These are phyloP conservation scores for Tolypocladium endophyticum DNA, from an alignment of 2,329 filamentous ascomycete species.

Conservation along the genomic window DNA sequence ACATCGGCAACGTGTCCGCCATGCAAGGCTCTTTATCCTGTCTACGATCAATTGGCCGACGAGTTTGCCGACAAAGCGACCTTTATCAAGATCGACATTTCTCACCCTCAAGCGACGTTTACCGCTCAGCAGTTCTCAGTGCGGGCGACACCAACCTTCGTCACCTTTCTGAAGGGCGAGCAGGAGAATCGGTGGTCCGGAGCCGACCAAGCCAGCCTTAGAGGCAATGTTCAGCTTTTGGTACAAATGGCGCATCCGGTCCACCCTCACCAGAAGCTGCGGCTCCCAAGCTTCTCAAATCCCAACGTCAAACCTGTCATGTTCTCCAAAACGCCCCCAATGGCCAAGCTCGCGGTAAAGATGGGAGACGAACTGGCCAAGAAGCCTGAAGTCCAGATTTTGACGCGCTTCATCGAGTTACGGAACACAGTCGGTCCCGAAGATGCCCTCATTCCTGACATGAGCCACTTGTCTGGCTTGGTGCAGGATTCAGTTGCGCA, in stretches of 20 bases:
- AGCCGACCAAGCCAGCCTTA: slow-evolving; percentile 57
- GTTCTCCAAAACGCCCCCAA: slow-evolving; percentile 69
- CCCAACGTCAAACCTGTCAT: slow-evolving; percentile 55
- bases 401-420: slow-evolving; percentile 62
- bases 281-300: slow-evolving; percentile 59
- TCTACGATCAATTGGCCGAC: slow-evolving; percentile 69
- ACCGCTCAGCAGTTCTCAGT: slow-evolving; percentile 58
- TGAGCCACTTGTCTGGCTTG: slow-evolving; percentile 53
- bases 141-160: slow-evolving; percentile 75
- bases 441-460: slow-evolving; percentile 60
- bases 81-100: slow-evolving; percentile 77
- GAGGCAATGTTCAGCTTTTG: slow-evolving; percentile 62
- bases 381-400: slow-evolving; percentile 47
- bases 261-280: slow-evolving; percentile 65
- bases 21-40: slow-evolving; percentile 73
- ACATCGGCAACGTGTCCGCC: slow-evolving; percentile 80
- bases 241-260: slow-evolving; percentile 63
- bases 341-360: slow-evolving; percentile 73
- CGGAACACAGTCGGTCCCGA: slow-evolving; percentile 47
- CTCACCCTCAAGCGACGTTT: slow-evolving; percentile 49
- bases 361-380: slow-evolving; percentile 51
- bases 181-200: slow-evolving; percentile 75
- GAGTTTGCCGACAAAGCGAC: slow-evolving; percentile 58
- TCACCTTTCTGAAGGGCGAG: slow-evolving; percentile 68
- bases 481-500: slow-evolving; percentile 42